phyloP scores from a whole-genome alignment of 78 protist species.

The Dictyostelium capitatum region DNA sequence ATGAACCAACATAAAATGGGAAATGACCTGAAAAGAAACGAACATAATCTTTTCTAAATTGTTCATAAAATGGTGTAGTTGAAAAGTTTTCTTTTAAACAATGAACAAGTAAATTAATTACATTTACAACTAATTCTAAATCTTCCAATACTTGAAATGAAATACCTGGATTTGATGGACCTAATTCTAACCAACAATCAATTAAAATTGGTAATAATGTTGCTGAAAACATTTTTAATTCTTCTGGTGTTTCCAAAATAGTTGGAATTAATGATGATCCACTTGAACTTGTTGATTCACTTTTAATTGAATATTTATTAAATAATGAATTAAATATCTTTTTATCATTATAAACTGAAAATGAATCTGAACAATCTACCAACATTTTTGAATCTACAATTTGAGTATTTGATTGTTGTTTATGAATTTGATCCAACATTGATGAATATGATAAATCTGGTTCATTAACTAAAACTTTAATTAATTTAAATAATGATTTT shows the following conservation, averaged over 20 bases:
- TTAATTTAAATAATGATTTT: constrained; percentile 4
- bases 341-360: neutral
- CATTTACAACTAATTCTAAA: constrained; percentile 24
- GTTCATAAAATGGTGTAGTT: neutral
- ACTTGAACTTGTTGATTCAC: neutral
- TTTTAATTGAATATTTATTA: neutral
- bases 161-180: constrained; percentile 42
- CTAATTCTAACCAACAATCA: constrained; percentile 68
- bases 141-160: constrained; percentile 29
- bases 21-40: constrained; percentile 42
- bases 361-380: neutral
- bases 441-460: constrained; percentile 19
- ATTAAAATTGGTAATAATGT: constrained; percentile 29
- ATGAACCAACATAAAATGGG: constrained; percentile 57
- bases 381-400: neutral
- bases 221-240: neutral
- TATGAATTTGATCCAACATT: neutral
- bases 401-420: neutral
- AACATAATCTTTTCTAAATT: constrained; percentile 30
- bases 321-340: neutral
- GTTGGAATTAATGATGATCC: constrained; percentile 21
- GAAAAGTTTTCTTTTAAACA: constrained; percentile 5
- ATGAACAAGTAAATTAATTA: neutral
- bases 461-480: neutral
- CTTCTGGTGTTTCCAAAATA: constrained; percentile 25